Base-by-base conservation (phyloP, 495 filamentous ascomycete genomes). In the Bacidia gigantensis region DNA sequence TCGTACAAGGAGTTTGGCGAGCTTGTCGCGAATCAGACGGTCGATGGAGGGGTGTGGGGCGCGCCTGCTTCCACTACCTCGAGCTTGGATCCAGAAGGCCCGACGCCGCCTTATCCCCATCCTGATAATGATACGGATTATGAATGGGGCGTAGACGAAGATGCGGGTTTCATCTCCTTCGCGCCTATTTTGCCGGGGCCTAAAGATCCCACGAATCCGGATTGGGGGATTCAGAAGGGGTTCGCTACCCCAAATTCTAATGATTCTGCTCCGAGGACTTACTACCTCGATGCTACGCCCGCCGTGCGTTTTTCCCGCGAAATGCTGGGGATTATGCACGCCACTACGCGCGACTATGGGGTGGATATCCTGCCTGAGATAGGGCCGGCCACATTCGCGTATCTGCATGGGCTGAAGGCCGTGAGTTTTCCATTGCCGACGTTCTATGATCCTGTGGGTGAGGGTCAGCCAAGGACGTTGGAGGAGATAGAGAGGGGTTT, bases 391-490 rank as follows among this genome's bases (percentile, higher is more conserved):
- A 83, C 82, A 0, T 73, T 73, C n/a, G 71, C 81, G 0, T 64
- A 87, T 5, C 72, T 81, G 22, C 83, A 87, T 60, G 84, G 84
- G 1, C 69, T 87, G 45, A 88, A 89, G 62, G 73, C 79, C 2
- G 78, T 83, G 3, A 79, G 74, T 49, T 76, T 74, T 11, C 82
- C 82, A 3, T 80, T 86, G 58, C 83, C 84, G 1, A 79, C 87
- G 44, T 88, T 76, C 63, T 74, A 79, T 14, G n/a, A 39, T n/a
- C n/a, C n/a, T n/a, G n/a, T n/a, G n/a, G n/a, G n/a, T n/a, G n/a
- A n/a, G 82, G 84, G 50, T 67, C 72, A 24, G 64, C 68, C 11
- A 86, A 81, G 77, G 66, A 65, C 21, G 70, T 73, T 0, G 61
- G 65, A n/a, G 74, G 75, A 51, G 60, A 81, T 42, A 72, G 77